A percentile compares a stretch with the other conserved stretches of the same genome.
Evolutionary conservation across 2,329 filamentous ascomycete genomes (phyloP).

Genomic region (Trichocomaceae sp.): DNA sequence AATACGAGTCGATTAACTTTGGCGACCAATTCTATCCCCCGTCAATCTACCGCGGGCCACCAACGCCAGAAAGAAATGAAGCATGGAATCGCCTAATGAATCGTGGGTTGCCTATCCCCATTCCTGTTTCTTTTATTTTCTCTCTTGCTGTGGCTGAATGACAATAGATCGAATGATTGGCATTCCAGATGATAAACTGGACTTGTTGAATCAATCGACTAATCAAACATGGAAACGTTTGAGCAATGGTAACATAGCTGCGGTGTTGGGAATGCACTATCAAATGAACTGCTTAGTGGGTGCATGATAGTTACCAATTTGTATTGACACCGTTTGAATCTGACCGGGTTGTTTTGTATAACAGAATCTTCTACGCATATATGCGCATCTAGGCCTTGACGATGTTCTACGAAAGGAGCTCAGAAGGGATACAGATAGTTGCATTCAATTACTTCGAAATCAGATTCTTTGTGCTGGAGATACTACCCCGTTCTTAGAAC

Average conservation of each 20-base stretch:
- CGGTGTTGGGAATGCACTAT: conserved; percentile 1
- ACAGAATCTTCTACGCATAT: not conserved
- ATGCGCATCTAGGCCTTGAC: not conserved
- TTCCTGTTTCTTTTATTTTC: no score
- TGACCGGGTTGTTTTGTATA: no score
- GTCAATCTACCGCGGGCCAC: not conserved
- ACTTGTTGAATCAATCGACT: not conserved
- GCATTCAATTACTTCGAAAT: conserved; percentile 4
- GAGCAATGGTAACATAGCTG: not conserved
- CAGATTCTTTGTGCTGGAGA: conserved; percentile 1
- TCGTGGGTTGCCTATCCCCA: no score
- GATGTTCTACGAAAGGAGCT: not conserved
- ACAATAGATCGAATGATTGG: conserved; percentile 1
- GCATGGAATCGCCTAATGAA: not conserved
- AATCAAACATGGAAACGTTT: not conserved
- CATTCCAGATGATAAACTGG: conserved; percentile 1
- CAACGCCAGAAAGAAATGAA: not conserved
- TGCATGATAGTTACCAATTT: not conserved
- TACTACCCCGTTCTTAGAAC: conserved; percentile 5
- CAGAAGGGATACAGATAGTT: not conserved
- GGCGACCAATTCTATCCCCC: not conserved
- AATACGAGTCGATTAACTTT: conserved; percentile 3
- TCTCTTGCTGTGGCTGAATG: not conserved
- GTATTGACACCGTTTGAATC: not conserved
- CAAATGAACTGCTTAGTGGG: conserved; percentile 2